A percentile compares a stretch with the other conserved stretches of the same genome.
Conservation (phyloP, 192 early-diverging fungal genomes). For the Coemansia sp. region DNA sequence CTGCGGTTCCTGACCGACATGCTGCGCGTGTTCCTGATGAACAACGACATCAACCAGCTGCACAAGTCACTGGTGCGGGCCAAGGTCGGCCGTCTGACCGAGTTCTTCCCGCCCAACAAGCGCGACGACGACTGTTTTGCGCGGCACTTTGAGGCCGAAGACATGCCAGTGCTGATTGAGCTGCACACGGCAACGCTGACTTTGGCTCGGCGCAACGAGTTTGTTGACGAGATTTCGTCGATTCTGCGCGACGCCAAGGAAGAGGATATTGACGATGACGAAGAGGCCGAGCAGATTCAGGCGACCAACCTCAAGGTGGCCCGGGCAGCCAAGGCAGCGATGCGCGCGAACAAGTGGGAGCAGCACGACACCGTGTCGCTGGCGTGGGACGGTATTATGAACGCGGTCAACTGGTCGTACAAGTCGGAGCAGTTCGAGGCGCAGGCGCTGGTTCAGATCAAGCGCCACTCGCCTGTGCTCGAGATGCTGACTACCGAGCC, state of each 20-base stretch:
- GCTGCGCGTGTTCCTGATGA: constrained; percentile 74
- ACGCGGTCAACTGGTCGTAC: constrained; percentile 73
- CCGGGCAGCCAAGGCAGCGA: constrained; percentile 26
- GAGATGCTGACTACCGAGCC: constrained; percentile 60
- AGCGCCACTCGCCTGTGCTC: constrained; percentile 70
- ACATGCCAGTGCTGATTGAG: constrained; percentile 82
- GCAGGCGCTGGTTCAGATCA: constrained; percentile 62
- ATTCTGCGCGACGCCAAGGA: constrained; percentile 55
- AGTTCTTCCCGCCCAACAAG: constrained; percentile 92
- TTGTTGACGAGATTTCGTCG: constrained; percentile 59
- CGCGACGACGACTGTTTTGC: constrained; percentile 83
- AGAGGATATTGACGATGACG: constrained; percentile 21
- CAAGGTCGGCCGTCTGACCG: constrained; percentile 68
- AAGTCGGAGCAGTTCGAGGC: constrained; percentile 83
- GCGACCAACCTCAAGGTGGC: constrained; percentile 26
- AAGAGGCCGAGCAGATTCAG: constrained; percentile 10
- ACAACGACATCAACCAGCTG: constrained; percentile 76
- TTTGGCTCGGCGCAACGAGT: constrained; percentile 61
- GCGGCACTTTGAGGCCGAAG: constrained; percentile 90
- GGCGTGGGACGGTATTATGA: constrained; percentile 80
- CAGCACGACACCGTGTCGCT: constrained; percentile 75
- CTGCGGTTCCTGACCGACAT: constrained; percentile 81
- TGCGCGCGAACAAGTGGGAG: constrained; percentile 57
- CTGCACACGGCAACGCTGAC: constrained; percentile 75
- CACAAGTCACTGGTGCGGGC: constrained; percentile 64